phyloP scores from a whole-genome alignment of 495 filamentous ascomycete genomes.

The Hypoxylon perforatum region DNA sequence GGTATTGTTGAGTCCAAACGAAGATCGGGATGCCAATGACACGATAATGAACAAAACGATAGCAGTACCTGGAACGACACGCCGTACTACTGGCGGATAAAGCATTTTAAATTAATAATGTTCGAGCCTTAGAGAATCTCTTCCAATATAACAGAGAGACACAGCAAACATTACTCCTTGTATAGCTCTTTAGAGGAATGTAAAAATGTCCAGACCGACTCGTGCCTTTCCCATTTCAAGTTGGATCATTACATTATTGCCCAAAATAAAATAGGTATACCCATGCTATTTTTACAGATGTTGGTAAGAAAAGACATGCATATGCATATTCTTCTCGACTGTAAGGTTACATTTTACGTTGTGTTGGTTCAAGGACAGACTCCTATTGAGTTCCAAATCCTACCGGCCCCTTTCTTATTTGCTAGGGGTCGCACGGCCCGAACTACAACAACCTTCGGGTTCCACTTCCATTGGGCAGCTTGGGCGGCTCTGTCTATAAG shows the following conservation, averaged over 20 bases:
- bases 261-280: background rate
- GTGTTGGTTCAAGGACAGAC: too few species aligned
- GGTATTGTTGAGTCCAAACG: background rate
- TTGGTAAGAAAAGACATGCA: too few species aligned
- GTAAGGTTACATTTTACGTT: too few species aligned
- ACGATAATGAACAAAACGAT: background rate
- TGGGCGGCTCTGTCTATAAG: background rate
- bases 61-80: background rate
- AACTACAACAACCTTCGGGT: background rate
- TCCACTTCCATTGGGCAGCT: background rate
- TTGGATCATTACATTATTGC: background rate
- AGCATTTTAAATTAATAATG: background rate
- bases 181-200: background rate
- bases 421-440: background rate
- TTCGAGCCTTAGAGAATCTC: background rate
- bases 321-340: too few species aligned
- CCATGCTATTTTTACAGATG: too few species aligned
- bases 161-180: background rate
- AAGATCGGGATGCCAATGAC: background rate
- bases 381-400: background rate
- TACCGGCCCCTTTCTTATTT: background rate
- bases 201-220: background rate
- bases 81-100: background rate
- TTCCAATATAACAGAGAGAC: background rate
- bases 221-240: background rate